These are phyloP conservation scores for Tuber aestivum DNA, from an alignment of 495 filamentous ascomycete genomes.

Conservation along the genomic window DNA sequence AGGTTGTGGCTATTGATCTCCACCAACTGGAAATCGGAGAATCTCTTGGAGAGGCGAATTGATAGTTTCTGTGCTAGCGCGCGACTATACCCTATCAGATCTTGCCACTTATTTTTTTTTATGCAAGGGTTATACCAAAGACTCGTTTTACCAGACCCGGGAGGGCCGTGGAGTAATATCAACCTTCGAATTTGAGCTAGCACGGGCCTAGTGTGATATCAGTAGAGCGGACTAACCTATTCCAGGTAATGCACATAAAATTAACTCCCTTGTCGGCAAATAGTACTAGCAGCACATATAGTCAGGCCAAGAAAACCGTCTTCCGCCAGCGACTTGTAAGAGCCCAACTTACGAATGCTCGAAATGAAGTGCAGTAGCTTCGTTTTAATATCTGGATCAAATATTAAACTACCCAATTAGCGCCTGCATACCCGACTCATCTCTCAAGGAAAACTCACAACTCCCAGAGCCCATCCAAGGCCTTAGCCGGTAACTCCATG, in stretches of 20 bases:
- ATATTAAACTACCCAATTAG: conserved; percentile 45
- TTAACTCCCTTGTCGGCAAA: conserved; percentile 43
- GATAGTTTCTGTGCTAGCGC: conserved; percentile 55
- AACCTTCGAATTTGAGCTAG: conserved; percentile 24
- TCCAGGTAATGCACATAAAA: conserved; percentile 44
- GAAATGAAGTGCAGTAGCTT: conserved; percentile 48
- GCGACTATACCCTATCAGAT: conserved; percentile 37
- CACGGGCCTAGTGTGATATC: conserved; percentile 24
- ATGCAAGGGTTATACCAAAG: conserved; percentile 19
- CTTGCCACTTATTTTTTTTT: not conserved
- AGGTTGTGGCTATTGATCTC: conserved; percentile 52
- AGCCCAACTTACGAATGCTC: conserved; percentile 46
- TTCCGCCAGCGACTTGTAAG: not conserved
- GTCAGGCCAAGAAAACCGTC: conserved; percentile 1
- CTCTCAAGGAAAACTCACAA: conserved; percentile 40
- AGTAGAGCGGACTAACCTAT: conserved; percentile 28
- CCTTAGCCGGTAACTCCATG: conserved; percentile 45
- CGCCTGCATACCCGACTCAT: not conserved
- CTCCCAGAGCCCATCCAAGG: conserved; percentile 51
- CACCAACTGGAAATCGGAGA: conserved; percentile 47
- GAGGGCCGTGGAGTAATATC: conserved; percentile 53
- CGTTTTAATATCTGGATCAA: conserved; percentile 48
- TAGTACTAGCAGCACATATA: conserved; percentile 36
- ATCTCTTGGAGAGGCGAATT: conserved; percentile 50
- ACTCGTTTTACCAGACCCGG: conserved; percentile 45